A percentile compares a stretch with the other conserved stretches of the same genome.
Evolutionary conservation across 176 grass and related monocot genomes (phyloP).

Genomic region (Triticum urartu): DNA sequence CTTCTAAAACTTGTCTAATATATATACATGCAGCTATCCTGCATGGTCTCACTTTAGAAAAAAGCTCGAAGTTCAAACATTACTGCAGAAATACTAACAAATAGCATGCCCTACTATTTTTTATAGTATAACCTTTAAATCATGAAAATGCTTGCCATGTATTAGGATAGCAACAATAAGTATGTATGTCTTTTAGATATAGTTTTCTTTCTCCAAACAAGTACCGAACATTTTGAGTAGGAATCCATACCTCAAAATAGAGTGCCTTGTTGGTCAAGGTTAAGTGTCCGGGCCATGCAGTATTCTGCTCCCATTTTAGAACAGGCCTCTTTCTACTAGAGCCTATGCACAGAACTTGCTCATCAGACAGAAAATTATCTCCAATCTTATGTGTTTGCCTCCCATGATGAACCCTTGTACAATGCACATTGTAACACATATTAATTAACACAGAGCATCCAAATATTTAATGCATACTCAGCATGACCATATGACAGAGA

Average conservation of each 20-base stretch:
- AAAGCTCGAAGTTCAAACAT: background rate
- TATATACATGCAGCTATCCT: background rate
- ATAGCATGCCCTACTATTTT: background rate
- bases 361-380: slow-evolving; percentile 53
- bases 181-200: background rate
- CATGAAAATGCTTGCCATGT: slow-evolving; percentile 1
- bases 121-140: background rate
- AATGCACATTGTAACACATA: slow-evolving; percentile 4
- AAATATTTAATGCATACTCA: slow-evolving; percentile 18
- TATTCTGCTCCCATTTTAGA: slow-evolving; percentile 96
- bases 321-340: slow-evolving; percentile 94
- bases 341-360: slow-evolving; percentile 89
- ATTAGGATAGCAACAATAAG: slow-evolving; percentile 12
- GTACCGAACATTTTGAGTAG: slow-evolving; percentile 12
- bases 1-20: background rate
- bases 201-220: slow-evolving; percentile 12
- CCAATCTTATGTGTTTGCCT: slow-evolving; percentile 73
- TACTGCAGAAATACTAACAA: slow-evolving; percentile 13
- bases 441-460: slow-evolving; percentile 16
- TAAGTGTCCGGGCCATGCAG: slow-evolving; percentile 90
- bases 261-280: slow-evolving; percentile 86
- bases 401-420: slow-evolving; percentile 81
- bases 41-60: background rate
- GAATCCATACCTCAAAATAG: slow-evolving; percentile 85
- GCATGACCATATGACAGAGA: background rate